A percentile compares a stretch with the other conserved stretches of the same genome.
Evolutionary conservation across 352 stramenopile species (phyloP).

Genomic region (Pythium apleroticum): DNA sequence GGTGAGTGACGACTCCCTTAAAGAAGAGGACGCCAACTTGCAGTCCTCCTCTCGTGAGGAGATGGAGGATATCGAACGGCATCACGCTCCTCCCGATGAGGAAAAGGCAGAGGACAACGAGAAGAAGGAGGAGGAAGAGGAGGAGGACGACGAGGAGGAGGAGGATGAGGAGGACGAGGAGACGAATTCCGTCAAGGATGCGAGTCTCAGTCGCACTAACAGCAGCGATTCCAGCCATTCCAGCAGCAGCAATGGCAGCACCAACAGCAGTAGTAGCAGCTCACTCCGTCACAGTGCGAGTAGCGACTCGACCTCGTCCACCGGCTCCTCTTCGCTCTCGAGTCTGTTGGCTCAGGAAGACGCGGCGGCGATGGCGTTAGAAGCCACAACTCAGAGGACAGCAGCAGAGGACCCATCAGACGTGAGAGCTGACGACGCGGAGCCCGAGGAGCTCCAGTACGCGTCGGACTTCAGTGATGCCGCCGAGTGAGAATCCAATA

Average conservation of each 20-base stretch:
- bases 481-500: conserved; percentile 17
- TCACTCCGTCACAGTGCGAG: neutral
- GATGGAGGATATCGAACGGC: too few relatives aligned
- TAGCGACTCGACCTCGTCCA: neutral
- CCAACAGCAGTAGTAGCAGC: neutral
- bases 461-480: conserved; percentile 24
- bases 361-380: conserved; percentile 6
- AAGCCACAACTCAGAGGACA: neutral
- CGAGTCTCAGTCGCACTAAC: neutral
- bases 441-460: conserved; percentile 7
- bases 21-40: too few relatives aligned
- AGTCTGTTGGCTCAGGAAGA: conserved; percentile 11
- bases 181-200: neutral
- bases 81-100: too few relatives aligned
- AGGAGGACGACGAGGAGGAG: neutral
- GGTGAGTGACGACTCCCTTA: too few relatives aligned
- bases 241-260: neutral
- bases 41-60: too few relatives aligned
- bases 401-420: too few relatives aligned
- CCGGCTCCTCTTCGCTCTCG: conserved; percentile 1
- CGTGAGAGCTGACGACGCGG: neutral
- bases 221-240: neutral
- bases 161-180: neutral
- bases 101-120: too few relatives aligned
- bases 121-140: neutral